phyloP scores from a whole-genome alignment of 2,329 filamentous ascomycete genomes.

The Aureobasidium sp. region DNA sequence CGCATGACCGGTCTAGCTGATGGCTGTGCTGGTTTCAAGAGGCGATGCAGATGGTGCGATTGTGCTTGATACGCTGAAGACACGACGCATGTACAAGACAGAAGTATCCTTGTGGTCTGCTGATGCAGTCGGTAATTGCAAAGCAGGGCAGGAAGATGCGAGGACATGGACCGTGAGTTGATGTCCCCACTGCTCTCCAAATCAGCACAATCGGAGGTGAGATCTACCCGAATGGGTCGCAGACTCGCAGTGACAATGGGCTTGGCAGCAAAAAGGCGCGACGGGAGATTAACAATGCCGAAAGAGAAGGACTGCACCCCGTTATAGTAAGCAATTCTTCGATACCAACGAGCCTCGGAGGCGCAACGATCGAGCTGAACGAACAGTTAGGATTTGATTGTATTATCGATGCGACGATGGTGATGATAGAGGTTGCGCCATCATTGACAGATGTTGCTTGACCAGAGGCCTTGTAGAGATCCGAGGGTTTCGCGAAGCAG shows the following conservation, averaged over 20 bases:
- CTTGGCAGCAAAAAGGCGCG: conserved; percentile 5
- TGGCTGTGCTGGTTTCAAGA: conserved; percentile 1
- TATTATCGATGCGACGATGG: not conserved
- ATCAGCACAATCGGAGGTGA: not conserved
- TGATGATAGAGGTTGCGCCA: conserved; percentile 3
- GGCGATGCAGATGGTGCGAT: not conserved
- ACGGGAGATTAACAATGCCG: conserved; percentile 12
- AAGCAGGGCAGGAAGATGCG: conserved; percentile 3
- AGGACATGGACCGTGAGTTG: not conserved
- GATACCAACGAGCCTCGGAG: not conserved
- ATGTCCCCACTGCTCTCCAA: conserved; percentile 1
- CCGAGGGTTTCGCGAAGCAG: not conserved
- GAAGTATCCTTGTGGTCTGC: conserved; percentile 3
- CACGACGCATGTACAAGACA: not conserved
- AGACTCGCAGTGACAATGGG: not conserved
- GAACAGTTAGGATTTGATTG: not conserved
- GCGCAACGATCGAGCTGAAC: conserved; percentile 2
- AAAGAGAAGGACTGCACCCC: not conserved
- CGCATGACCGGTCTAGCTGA: not conserved
- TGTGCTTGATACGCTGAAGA: not conserved
- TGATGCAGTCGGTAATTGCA: conserved; percentile 4
- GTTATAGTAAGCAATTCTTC: conserved; percentile 2
- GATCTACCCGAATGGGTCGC: conserved; percentile 1
- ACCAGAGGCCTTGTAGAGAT: not conserved
- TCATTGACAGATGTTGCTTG: not conserved